Evolutionary conservation across 805 yeast genomes (phyloP), one percentile per base, ranked within the genome.

Genomic region (Priceomyces castillae): DNA sequence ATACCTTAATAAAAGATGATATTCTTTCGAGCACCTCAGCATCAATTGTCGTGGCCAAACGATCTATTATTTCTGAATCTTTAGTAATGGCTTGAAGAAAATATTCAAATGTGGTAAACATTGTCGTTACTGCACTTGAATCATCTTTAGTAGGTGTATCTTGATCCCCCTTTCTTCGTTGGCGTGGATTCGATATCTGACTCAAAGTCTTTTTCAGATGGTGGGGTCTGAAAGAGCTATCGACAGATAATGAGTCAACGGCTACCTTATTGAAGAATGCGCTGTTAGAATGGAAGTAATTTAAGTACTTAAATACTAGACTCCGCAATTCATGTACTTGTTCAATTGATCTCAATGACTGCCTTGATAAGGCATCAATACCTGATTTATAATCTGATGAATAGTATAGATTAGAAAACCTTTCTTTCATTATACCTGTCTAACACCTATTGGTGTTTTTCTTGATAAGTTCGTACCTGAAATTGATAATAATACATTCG

Each of bases 291-390:
- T 65, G 62, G 53, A 49, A 61, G 49, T 64, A 63, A 42, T 58
- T 64, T 63, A 71, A 61, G 47, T 65, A 65, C 41, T 50, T 56
- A 50, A 65, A 61, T 34, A 71, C 66, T 46, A 71, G 56, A 43
- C 57, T 59, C 23, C 73, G 57, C 12, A 69, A 55, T 34, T 70
- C 75, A 46, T 71, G 76, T 12, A 69, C 54, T 52, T 71, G 76
- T 25, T 53, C 50, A 22, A 70, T 48, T 4, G 74, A 67, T 20
- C 58, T 52, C 9, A 48, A 43, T 34, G 65, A 58, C 49, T 69
- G 74, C 7, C 45, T 41, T 12, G 57, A 49, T 17, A 71, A 49
- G 33, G 47, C 51, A 28, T 62, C 65, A 15, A 71, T 61, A 4
- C 74, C 72, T 3, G 69, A 49, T 26, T 52, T 54, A 40, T 65